A percentile compares a stretch with the other conserved stretches of the same genome.
These are phyloP conservation scores for Fusarium acutatum DNA, from an alignment of 2,329 filamentous ascomycete species.

Conservation along the genomic window DNA sequence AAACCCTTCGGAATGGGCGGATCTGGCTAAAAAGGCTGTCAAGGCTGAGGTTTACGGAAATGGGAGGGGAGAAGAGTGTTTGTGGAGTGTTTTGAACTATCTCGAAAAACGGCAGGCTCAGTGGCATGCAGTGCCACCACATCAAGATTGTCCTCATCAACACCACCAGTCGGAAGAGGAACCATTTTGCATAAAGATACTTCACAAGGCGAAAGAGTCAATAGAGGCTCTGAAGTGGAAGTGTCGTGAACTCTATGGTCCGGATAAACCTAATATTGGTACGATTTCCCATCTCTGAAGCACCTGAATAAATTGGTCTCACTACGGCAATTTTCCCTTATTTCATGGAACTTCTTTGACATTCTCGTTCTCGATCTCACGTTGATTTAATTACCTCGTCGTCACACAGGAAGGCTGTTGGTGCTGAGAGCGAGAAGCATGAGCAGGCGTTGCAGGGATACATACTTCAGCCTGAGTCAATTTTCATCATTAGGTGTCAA, in stretches of 20 bases:
- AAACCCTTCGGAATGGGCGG: neutral
- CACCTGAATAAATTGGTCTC: too few species aligned
- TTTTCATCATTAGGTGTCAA: rapidly evolving
- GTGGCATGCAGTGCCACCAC: neutral
- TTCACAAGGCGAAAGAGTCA: neutral
- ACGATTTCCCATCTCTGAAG: neutral
- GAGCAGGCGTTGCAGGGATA: neutral
- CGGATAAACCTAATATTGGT: neutral
- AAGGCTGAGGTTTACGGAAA: neutral
- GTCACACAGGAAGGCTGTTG: neutral
- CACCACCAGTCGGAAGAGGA: neutral
- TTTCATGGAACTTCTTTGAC: too few species aligned
- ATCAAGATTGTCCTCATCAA: neutral
- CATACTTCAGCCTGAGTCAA: neutral
- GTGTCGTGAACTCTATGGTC: neutral
- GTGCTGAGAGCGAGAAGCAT: too few species aligned
- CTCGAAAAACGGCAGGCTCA: neutral
- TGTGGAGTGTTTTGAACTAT: neutral
- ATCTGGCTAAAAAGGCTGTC: neutral
- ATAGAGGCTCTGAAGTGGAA: neutral
- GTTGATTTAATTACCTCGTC: too few species aligned
- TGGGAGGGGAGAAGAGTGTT: neutral
- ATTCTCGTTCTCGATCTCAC: neutral
- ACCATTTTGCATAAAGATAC: neutral
- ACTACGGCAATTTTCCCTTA: too few species aligned